Conservation (phyloP, 2,329 filamentous ascomycete genomes). For the Botrytis sinoallii region DNA sequence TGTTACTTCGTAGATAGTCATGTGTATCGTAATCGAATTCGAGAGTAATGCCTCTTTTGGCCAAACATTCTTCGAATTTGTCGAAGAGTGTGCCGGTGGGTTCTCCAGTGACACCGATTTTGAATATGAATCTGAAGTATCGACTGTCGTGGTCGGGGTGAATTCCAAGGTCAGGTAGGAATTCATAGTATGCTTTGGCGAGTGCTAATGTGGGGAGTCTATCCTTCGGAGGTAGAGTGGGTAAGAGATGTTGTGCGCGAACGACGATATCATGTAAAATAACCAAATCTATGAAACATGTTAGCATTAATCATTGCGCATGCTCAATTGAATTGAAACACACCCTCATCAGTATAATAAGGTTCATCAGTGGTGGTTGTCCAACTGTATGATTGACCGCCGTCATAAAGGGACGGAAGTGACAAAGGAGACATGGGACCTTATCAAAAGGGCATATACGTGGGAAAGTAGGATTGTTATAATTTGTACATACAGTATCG, state of each 20-base stretch:
- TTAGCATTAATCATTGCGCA: conserved; percentile 17
- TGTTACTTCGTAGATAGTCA: conserved; percentile 16
- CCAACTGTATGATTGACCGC: conserved; percentile 16
- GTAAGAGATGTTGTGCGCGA: conserved; percentile 63
- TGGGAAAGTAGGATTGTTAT: conserved; percentile 19
- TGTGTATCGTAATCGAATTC: conserved; percentile 50
- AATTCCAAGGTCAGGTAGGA: conserved; percentile 68
- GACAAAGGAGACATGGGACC: conserved; percentile 46
- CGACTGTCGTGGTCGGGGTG: conserved; percentile 71
- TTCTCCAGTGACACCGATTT: conserved; percentile 65
- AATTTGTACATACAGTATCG: conserved; percentile 37
- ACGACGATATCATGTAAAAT: conserved; percentile 74
- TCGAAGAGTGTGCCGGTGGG: conserved; percentile 55
- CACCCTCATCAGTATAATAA: conserved; percentile 62
- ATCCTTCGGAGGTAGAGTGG: conserved; percentile 55
- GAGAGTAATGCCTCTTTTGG: conserved; percentile 67
- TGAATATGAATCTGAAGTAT: conserved; percentile 75
- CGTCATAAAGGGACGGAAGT: conserved; percentile 23
- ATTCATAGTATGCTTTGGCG: conserved; percentile 75
- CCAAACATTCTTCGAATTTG: conserved; percentile 67
- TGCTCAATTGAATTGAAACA: conserved; percentile 18
- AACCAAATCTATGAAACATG: conserved; percentile 62
- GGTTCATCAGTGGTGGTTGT: conserved; percentile 35
- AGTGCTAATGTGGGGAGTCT: conserved; percentile 71
- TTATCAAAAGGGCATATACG: conserved; percentile 22